Evolutionary conservation across 1,284 basidiomycete genomes (phyloP).

Genomic region (Puccinia hordei): DNA sequence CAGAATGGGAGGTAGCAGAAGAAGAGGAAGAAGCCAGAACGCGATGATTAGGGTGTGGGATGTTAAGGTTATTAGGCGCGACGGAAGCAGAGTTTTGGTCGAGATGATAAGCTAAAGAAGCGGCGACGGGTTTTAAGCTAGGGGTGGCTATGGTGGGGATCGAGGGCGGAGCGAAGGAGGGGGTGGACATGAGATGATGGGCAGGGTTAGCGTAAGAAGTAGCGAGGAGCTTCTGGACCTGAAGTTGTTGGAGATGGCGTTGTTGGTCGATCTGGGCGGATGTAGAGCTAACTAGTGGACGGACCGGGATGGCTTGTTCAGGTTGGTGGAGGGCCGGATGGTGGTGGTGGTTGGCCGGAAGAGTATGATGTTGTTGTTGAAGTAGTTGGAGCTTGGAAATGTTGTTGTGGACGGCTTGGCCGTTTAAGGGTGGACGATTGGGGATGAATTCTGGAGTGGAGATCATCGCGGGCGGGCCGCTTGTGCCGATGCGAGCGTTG

Average conservation of each 20-base stretch:
- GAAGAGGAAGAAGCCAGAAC: conserved; percentile 9
- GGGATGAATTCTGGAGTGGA: not conserved
- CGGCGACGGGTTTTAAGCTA: not conserved
- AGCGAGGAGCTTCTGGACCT: not conserved
- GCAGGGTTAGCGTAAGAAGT: not conserved
- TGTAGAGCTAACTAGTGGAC: not conserved
- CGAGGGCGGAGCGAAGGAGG: not conserved
- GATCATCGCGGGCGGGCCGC: not conserved
- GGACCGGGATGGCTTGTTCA: not conserved
- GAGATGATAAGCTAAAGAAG: not conserved
- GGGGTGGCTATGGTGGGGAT: conserved; percentile 7
- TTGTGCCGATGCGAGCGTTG: not conserved
- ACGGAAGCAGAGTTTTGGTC: not conserved
- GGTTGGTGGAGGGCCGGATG: not conserved
- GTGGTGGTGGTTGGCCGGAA: conserved; percentile 5
- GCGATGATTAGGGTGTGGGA: conserved; percentile 20
- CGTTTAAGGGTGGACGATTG: not conserved
- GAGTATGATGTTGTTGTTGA: not conserved
- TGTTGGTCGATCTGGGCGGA: not conserved
- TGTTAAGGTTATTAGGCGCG: too few relatives aligned
- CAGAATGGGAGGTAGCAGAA: not conserved
- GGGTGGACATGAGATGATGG: not conserved
- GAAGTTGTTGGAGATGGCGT: conserved; percentile 13
- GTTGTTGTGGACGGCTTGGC: conserved; percentile 12
- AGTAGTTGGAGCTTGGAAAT: conserved; percentile 6